Evolutionary conservation across 441 rosid genomes (phyloP).

Genomic region (Bocquillonia castaneifolia): DNA sequence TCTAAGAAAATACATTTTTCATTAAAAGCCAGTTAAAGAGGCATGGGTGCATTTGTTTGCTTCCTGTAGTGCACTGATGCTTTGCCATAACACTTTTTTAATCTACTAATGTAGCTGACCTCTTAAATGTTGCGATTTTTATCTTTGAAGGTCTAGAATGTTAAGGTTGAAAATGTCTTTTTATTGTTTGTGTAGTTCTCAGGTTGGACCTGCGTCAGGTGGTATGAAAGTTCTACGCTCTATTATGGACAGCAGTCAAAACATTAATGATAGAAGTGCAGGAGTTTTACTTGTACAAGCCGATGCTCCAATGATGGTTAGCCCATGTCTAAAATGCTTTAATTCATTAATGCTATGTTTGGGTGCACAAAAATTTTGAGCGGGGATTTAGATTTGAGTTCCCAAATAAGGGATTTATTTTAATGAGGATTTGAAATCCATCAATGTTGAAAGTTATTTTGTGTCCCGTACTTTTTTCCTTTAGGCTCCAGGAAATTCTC

Average conservation of each 20-base stretch:
- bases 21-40: neutral
- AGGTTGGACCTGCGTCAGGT: conserved; percentile 89
- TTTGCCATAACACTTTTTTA: neutral
- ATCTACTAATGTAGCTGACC: neutral
- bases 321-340: conserved; percentile 14
- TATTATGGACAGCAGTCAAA: conserved; percentile 39
- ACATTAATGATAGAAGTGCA: conserved; percentile 48
- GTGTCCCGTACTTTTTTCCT: conserved; percentile 20
- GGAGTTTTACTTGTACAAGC: conserved; percentile 80
- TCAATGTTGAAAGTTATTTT: too few species aligned
- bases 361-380: too few species aligned
- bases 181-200: conserved; percentile 54
- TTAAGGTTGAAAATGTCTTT: conserved; percentile 19
- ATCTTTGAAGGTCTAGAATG: neutral
- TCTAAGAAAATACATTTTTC: neutral
- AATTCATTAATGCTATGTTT: too few species aligned
- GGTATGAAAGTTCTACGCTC: conserved; percentile 62
- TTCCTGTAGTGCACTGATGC: neutral
- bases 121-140: neutral
- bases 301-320: conserved; percentile 58
- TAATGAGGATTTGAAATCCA: too few species aligned
- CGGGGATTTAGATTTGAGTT: too few species aligned
- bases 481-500: conserved; percentile 47
- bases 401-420: too few species aligned
- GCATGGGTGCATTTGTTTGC: neutral